phyloP scores from a whole-genome alignment of 2,329 filamentous ascomycete genomes.

The Aspergillus fijiensis region DNA sequence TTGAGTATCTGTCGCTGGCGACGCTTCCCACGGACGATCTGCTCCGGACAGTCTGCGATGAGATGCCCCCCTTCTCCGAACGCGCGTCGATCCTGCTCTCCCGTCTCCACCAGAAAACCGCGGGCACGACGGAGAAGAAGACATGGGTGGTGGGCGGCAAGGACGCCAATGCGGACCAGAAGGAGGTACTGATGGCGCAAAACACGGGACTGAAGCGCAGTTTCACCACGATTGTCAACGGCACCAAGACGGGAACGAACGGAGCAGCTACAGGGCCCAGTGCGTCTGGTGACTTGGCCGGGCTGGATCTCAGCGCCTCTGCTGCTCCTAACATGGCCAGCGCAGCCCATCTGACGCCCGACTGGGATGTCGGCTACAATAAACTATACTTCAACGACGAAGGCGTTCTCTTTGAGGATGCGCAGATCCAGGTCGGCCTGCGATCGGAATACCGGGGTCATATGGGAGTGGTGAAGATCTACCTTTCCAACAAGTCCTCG shows the following conservation, averaged over 20 bases:
- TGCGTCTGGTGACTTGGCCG: constrained; percentile 68
- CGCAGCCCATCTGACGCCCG: constrained; percentile 86
- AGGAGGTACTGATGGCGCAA: constrained; percentile 77
- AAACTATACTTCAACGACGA: constrained; percentile 75
- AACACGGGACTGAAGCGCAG: constrained; percentile 80
- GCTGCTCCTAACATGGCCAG: constrained; percentile 74
- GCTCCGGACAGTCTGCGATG: constrained; percentile 88
- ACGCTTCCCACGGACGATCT: constrained; percentile 86
- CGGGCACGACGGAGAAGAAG: constrained; percentile 86
- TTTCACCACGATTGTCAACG: constrained; percentile 63
- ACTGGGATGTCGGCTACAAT: constrained; percentile 90
- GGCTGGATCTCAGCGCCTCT: constrained; percentile 72
- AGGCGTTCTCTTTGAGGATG: constrained; percentile 91
- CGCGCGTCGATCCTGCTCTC: constrained; percentile 88
- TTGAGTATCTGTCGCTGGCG: constrained; percentile 86
- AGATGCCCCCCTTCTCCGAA: constrained; percentile 98
- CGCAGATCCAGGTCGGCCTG: constrained; percentile 86
- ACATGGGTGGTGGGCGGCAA: constrained; percentile 99
- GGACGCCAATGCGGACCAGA: constrained; percentile 79
- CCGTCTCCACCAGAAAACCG: constrained; percentile 89
- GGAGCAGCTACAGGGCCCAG: constrained; percentile 41
- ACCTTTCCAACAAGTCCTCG: constrained; percentile 92
- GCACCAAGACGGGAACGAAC: constrained; percentile 35
- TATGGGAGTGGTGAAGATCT: constrained; percentile 90
- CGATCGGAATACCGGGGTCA: constrained; percentile 94